A percentile compares a stretch with the other conserved stretches of the same genome.
These are phyloP conservation scores for Trichoderma koningii DNA, from an alignment of 2,329 filamentous ascomycete genomes.

Conservation along the genomic window DNA sequence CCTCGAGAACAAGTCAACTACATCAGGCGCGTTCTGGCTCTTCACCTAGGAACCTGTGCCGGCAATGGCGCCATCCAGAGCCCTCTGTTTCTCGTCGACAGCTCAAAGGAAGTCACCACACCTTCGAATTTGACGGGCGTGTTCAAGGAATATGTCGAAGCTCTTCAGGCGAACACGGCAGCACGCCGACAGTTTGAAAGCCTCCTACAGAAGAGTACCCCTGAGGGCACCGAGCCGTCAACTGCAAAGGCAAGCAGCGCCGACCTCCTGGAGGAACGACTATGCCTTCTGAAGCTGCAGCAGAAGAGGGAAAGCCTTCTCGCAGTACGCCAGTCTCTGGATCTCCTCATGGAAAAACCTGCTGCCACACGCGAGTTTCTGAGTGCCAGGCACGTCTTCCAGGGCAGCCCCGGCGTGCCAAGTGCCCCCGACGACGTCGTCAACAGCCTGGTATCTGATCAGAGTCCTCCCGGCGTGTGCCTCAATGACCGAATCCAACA, in stretches of 20 bases:
- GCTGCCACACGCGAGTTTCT: slow-evolving; percentile 54
- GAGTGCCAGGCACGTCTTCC: slow-evolving; percentile 52
- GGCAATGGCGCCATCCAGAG: slow-evolving; percentile 46
- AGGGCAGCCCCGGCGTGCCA: slow-evolving; percentile 48
- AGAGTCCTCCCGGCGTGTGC: slow-evolving; percentile 43
- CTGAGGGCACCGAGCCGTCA: slow-evolving; percentile 31
- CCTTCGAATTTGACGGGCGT: slow-evolving; percentile 48
- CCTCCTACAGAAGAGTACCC: slow-evolving; percentile 35
- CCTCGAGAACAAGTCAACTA: slow-evolving; percentile 59
- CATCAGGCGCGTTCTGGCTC: slow-evolving; percentile 57
- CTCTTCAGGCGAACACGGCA: slow-evolving; percentile 54
- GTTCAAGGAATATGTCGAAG: slow-evolving; percentile 58
- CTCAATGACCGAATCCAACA: slow-evolving; percentile 52
- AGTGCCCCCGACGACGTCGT: slow-evolving; percentile 56
- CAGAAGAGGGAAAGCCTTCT: slow-evolving; percentile 54
- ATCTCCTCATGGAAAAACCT: slow-evolving; percentile 54
- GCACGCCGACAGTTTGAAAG: slow-evolving; percentile 53
- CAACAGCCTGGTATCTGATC: slow-evolving; percentile 51
- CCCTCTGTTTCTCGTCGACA: slow-evolving; percentile 53
- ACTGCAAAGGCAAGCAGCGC: slow-evolving; percentile 27
- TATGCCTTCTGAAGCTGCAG: slow-evolving; percentile 54
- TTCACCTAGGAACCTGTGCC: slow-evolving; percentile 54
- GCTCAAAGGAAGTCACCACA: slow-evolving; percentile 40
- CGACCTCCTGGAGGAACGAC: slow-evolving; percentile 50
- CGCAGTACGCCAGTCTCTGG: slow-evolving; percentile 54